Evolutionary conservation across 164 flowering plant genomes (phyloP).

Genomic region (Kingdonia uniflora): DNA sequence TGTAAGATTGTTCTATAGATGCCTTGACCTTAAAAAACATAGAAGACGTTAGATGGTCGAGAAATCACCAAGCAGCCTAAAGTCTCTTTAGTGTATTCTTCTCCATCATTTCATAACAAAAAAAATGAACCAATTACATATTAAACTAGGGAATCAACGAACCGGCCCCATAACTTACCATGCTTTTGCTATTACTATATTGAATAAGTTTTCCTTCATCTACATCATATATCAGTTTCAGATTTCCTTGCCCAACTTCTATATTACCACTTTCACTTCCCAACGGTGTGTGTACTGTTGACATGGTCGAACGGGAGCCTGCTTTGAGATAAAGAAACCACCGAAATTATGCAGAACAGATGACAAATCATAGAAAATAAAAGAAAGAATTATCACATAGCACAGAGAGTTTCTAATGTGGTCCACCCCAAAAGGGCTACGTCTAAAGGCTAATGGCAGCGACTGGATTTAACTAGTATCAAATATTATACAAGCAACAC

Average conservation of each 20-base stretch:
- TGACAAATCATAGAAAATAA: constrained; percentile 1
- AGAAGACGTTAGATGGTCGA: constrained; percentile 1
- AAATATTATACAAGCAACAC: too few species aligned
- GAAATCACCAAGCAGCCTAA: background rate
- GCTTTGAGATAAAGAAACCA: constrained; percentile 4
- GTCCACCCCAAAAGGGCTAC: too few species aligned
- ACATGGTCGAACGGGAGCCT: constrained; percentile 40
- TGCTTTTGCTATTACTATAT: constrained; percentile 45
- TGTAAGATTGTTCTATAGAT: constrained; percentile 44
- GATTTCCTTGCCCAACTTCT: constrained; percentile 74
- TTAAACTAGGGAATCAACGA: constrained; percentile 1
- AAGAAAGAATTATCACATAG: too few species aligned
- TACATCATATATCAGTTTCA: constrained; percentile 52
- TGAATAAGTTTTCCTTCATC: constrained; percentile 49
- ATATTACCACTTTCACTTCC: constrained; percentile 24
- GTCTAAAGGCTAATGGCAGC: too few species aligned
- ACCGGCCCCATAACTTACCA: constrained; percentile 27
- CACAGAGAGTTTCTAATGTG: too few species aligned
- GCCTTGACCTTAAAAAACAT: constrained; percentile 33
- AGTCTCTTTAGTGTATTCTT: too few species aligned
- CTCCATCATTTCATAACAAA: background rate
- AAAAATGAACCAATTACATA: background rate
- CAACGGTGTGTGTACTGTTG: constrained; percentile 27
- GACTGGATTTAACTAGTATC: too few species aligned
- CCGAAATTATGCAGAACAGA: background rate